phyloP scores from a whole-genome alignment of 2,329 filamentous ascomycete genomes.

The Dactylellina parvicollis region DNA sequence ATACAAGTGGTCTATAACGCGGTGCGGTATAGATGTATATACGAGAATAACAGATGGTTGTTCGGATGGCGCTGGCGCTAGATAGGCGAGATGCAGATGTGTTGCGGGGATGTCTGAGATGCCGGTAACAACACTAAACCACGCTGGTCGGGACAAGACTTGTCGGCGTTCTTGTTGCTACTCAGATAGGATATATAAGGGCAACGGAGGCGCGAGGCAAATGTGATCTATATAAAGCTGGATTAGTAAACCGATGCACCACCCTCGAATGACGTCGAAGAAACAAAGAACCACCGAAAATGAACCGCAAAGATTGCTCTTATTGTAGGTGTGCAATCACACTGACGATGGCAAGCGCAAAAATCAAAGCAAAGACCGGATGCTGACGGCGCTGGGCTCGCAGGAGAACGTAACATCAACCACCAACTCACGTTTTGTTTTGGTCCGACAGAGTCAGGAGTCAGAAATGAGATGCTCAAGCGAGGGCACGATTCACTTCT shows the following conservation, averaged over 20 bases:
- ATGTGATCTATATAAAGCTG: slow-evolving; percentile 6
- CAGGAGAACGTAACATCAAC: slow-evolving; percentile 26
- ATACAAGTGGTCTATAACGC: neutral
- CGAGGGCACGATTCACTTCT: slow-evolving; percentile 30
- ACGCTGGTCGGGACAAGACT: slow-evolving; percentile 1
- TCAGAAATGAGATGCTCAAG: slow-evolving; percentile 26
- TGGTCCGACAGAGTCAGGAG: slow-evolving; percentile 10
- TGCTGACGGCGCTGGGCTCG: slow-evolving; percentile 12
- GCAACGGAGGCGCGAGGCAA: neutral
- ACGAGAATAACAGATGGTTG: too few species aligned
- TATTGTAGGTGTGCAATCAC: slow-evolving; percentile 7
- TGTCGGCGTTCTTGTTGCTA: neutral
- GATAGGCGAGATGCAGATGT: slow-evolving; percentile 36
- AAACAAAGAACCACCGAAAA: slow-evolving; percentile 2
- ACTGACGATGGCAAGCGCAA: slow-evolving; percentile 1
- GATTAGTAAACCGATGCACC: slow-evolving; percentile 19
- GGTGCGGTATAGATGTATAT: neutral
- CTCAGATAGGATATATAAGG: neutral
- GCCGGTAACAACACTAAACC: neutral
- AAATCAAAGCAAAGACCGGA: slow-evolving; percentile 3
- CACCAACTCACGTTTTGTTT: slow-evolving; percentile 40
- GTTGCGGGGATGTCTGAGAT: slow-evolving; percentile 40
- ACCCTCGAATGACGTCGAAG: neutral
- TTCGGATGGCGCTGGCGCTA: neutral
- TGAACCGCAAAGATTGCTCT: slow-evolving; percentile 5